Percentiles rank a stretch among this genome's conserved stretches.
These are phyloP conservation scores for Aurantiochytrium sp. DNA, from an alignment of 108 stramenopile species.

Conservation along the genomic window DNA sequence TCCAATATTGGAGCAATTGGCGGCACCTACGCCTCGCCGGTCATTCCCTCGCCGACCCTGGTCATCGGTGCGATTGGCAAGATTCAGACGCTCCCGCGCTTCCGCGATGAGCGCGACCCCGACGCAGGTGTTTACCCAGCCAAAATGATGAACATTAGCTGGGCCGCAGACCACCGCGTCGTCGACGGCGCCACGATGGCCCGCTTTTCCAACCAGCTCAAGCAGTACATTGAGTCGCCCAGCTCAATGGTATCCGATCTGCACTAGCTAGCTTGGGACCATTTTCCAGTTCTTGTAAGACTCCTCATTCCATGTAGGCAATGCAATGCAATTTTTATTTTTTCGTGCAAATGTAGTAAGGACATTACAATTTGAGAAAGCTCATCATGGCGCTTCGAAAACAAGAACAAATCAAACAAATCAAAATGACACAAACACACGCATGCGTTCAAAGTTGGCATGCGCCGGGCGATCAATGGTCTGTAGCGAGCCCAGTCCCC, in stretches of 20 bases:
- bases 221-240: slow-evolving; percentile 49
- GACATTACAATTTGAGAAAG: too few relatives aligned
- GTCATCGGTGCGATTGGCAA: slow-evolving; percentile 92
- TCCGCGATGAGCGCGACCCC: slow-evolving; percentile 30
- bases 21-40: slow-evolving; percentile 84
- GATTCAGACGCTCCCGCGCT: slow-evolving; percentile 80
- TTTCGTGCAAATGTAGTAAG: too few relatives aligned
- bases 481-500: too few relatives aligned
- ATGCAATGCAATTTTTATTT: too few relatives aligned
- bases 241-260: slow-evolving; percentile 34
- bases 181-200: slow-evolving; percentile 92
- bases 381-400: too few relatives aligned
- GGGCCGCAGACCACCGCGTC: slow-evolving; percentile 95
- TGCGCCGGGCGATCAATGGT: too few relatives aligned
- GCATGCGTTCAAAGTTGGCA: too few relatives aligned
- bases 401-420: too few relatives aligned
- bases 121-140: slow-evolving; percentile 56
- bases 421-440: too few relatives aligned
- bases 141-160: slow-evolving; percentile 76
- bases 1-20: slow-evolving; percentile 96
- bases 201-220: slow-evolving; percentile 46
- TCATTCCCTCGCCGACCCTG: slow-evolving; percentile 79
- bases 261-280: neutral
- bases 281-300: too few relatives aligned
- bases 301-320: too few relatives aligned